phyloP scores from a whole-genome alignment of 768 basidiomycete species.

The Plicaturopsis crispa region DNA sequence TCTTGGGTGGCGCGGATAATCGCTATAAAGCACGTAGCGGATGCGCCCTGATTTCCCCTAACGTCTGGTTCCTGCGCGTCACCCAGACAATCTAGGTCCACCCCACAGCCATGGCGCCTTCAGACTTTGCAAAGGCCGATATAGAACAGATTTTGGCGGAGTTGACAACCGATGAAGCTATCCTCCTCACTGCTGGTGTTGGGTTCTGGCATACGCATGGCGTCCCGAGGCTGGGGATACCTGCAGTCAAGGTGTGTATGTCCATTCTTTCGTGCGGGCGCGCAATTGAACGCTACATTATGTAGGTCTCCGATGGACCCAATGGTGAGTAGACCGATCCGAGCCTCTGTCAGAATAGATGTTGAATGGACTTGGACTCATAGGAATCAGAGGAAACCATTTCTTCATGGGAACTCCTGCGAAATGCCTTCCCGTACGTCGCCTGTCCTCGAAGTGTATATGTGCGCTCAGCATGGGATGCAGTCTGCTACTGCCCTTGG shows the following conservation, averaged over 20 bases:
- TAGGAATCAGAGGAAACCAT: conserved; percentile 58
- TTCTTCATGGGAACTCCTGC: conserved; percentile 81
- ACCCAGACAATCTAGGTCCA: too few species aligned
- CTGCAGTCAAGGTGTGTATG: conserved; percentile 52
- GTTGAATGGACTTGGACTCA: background rate
- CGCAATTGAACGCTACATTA: background rate
- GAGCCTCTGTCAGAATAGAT: background rate
- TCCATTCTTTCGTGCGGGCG: background rate
- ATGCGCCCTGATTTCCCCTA: too few species aligned
- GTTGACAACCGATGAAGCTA: conserved; percentile 69
- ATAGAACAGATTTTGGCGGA: conserved; percentile 55
- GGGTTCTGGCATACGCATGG: conserved; percentile 73
- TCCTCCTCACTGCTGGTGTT: conserved; percentile 62
- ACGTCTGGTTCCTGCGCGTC: too few species aligned
- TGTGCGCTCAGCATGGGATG: too few species aligned
- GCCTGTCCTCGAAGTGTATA: background rate
- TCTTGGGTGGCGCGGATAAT: too few species aligned
- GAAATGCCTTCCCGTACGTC: conserved; percentile 63
- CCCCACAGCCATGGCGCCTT: conserved; percentile 63
- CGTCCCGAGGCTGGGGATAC: conserved; percentile 60
- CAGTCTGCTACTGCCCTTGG: conserved; percentile 66
- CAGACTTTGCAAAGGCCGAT: conserved; percentile 60
- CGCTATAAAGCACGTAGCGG: too few species aligned
- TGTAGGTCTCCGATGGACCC: conserved; percentile 70
- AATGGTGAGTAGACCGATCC: conserved; percentile 47